A percentile compares a stretch with the other conserved stretches of the same genome.
Evolutionary conservation across 2,329 filamentous ascomycete species (phyloP).

Genomic region (Pseudogymnoascus sp.): DNA sequence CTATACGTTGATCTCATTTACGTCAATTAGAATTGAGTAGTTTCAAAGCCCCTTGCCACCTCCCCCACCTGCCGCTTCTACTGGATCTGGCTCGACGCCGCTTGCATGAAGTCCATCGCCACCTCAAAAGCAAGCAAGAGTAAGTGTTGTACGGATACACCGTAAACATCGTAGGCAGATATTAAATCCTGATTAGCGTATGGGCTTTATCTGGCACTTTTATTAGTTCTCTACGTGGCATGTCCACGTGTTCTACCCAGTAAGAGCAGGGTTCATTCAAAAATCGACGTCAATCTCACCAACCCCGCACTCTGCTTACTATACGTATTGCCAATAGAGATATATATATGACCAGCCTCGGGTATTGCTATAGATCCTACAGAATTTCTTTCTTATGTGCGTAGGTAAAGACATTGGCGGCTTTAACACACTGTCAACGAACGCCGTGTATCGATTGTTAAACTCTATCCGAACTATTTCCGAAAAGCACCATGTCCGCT

Average conservation of each 20-base stretch:
- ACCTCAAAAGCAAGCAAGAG: neutral
- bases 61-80: neutral
- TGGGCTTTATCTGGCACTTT: neutral
- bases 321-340: neutral
- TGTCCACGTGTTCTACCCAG: neutral
- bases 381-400: neutral
- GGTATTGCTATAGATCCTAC: neutral
- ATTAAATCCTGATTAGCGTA: neutral
- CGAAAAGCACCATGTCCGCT: slow-evolving; percentile 12
- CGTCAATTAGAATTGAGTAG: neutral
- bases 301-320: neutral
- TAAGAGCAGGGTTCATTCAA: neutral
- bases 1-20: neutral
- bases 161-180: neutral
- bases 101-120: neutral
- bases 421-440: neutral
- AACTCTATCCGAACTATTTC: neutral
- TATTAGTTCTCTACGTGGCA: neutral
- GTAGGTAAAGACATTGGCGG: neutral
- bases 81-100: neutral
- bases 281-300: neutral
- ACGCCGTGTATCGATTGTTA: neutral
- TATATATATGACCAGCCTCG: neutral
- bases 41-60: neutral
- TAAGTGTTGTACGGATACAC: neutral